Evolutionary conservation across 441 rosid genomes (phyloP), one percentile per base, ranked within the genome.

Genomic region (Daphne laureola): DNA sequence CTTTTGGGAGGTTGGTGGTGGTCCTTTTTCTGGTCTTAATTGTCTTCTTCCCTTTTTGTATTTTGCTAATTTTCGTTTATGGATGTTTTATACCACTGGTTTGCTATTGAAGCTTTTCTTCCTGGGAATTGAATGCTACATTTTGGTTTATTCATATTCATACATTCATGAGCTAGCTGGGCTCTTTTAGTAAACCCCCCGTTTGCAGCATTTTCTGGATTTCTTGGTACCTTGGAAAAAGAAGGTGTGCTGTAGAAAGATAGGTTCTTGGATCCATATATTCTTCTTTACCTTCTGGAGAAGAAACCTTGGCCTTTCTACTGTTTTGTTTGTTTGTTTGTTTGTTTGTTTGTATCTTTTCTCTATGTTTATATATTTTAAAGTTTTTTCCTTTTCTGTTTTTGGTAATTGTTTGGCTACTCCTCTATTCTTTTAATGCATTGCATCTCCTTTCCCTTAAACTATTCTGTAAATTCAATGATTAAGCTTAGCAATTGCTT

Each of bases 391-490:
- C 25, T 31, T 31, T 31, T 7, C n/a, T n/a, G n/a, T 31, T 31
- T 7, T 31, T 31, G 8, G 38, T 5, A 31, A 31, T 31, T 31
- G 2, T 31, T 31, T 31, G 42, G 62, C 26, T 46, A 38, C 41
- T 35, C 12, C 25, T 53, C 47, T 43, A 54, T 54, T 67, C 68
- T 59, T 64, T 76, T 58, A 51, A 59, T 55, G 36, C 45, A 25
- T 43, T 56, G 53, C 62, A 63, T 63, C 66, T 65, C 57, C 18
- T 57, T 57, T 61, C 55, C 70, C 73, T 52, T 62, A 70, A 64
- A 60, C 69, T 70, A 73, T 5, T 64, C 69, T 36, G 64, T 64
- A 63, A 50, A 62, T 57, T 17, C 65, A 72, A 77, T 74, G 68
- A 83, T 79, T 74, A 71, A 49, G 69, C 53, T 67, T 36, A 27